phyloP scores from a whole-genome alignment of 2,329 filamentous ascomycete genomes.

The Pseudocercospora eumusae region DNA sequence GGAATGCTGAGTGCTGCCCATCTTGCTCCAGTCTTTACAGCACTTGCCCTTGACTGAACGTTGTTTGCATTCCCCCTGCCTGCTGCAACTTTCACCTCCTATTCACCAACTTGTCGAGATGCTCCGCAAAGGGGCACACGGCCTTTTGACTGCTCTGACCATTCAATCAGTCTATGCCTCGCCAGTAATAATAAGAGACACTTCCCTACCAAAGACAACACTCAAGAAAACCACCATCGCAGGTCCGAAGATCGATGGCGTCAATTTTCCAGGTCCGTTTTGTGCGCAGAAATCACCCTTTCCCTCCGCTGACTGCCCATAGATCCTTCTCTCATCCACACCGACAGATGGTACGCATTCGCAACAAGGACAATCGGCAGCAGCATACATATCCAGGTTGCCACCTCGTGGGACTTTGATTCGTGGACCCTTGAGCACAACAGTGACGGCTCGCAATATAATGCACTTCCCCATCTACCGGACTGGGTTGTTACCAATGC shows the following conservation, averaged over 20 bases:
- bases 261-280: slow-evolving; percentile 59
- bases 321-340: slow-evolving; percentile 41
- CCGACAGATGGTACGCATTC: slow-evolving; percentile 44
- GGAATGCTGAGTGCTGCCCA: slow-evolving; percentile 14
- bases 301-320: not conserved
- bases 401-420: slow-evolving; percentile 42
- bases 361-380: slow-evolving; percentile 42
- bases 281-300: slow-evolving; percentile 68
- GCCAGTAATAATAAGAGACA: not conserved
- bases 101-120: not conserved
- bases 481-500: slow-evolving; percentile 56
- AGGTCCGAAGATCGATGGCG: slow-evolving; percentile 34
- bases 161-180: not conserved
- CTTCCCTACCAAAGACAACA: slow-evolving; percentile 3
- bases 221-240: slow-evolving; percentile 18
- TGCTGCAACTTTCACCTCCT: not conserved
- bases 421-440: slow-evolving; percentile 44
- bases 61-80: not conserved
- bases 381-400: slow-evolving; percentile 43
- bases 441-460: slow-evolving; percentile 42
- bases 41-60: not conserved
- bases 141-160: not conserved
- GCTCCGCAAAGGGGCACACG: not conserved
- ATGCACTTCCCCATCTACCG: slow-evolving; percentile 56
- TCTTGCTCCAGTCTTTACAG: not conserved